Evolutionary conservation across 164 flowering plant species (phyloP).

Genomic region (Umbellularia californica): DNA sequence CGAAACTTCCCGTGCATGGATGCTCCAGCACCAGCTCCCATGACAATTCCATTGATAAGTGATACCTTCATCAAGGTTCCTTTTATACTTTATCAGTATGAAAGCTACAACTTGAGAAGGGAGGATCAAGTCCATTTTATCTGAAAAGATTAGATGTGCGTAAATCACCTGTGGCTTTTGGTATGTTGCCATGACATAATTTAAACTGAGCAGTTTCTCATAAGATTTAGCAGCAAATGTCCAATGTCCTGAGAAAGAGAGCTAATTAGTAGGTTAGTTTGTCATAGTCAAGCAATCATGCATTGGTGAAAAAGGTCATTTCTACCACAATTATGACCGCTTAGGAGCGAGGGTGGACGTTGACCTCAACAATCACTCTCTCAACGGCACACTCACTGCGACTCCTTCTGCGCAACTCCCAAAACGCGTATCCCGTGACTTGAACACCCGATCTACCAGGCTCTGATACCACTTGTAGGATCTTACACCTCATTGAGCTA

Average conservation of each 20-base stretch:
- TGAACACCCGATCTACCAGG: no score
- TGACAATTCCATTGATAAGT: slow-evolving; percentile 77
- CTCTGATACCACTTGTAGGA: no score
- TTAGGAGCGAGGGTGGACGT: no score
- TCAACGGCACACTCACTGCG: no score
- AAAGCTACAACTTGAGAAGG: neutral
- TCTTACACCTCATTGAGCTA: no score
- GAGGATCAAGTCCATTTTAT: neutral
- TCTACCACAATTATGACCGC: no score
- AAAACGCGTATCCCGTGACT: no score
- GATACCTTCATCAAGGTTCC: slow-evolving; percentile 55
- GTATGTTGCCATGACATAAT: slow-evolving; percentile 40
- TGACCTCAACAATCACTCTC: no score
- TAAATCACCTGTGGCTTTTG: slow-evolving; percentile 25
- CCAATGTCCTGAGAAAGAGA: slow-evolving; percentile 23
- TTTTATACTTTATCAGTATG: slow-evolving; percentile 6
- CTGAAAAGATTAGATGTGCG: neutral
- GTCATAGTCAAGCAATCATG: neutral
- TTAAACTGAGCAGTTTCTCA: slow-evolving; percentile 18
- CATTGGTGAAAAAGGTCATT: neutral
- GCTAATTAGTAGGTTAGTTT: neutral
- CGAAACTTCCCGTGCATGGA: slow-evolving; percentile 89
- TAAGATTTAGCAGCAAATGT: slow-evolving; percentile 21
- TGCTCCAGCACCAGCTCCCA: slow-evolving; percentile 93
- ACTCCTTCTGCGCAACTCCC: no score